Evolutionary conservation across 2,329 filamentous ascomycete species (phyloP).

Genomic region (Massarina eburnea): DNA sequence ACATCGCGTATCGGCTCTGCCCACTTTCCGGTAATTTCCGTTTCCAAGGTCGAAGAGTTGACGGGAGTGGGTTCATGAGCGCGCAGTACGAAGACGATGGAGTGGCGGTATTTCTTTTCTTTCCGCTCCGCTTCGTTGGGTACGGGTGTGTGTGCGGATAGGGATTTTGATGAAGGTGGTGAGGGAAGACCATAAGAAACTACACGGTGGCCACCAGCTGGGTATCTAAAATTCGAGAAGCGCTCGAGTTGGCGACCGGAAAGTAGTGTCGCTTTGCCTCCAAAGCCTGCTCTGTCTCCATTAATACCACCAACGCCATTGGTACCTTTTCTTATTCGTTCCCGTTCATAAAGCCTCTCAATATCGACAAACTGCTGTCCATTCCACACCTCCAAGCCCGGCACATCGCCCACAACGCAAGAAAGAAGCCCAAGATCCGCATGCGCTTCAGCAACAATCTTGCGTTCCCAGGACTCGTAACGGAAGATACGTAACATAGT

Average conservation of each 20-base stretch:
- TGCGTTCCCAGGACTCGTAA: slow-evolving; percentile 39
- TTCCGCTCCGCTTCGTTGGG: neutral
- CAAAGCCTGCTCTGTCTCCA: neutral
- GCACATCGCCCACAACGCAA: slow-evolving; percentile 37
- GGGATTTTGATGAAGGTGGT: neutral
- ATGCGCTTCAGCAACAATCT: slow-evolving; percentile 41
- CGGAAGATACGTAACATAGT: slow-evolving; percentile 42
- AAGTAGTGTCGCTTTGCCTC: slow-evolving; percentile 28
- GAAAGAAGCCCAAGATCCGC: slow-evolving; percentile 38
- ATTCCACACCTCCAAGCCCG: slow-evolving; percentile 42
- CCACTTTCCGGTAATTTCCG: slow-evolving; percentile 34
- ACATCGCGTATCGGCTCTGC: slow-evolving; percentile 17
- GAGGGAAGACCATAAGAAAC: slow-evolving; percentile 24
- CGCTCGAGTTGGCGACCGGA: slow-evolving; percentile 34
- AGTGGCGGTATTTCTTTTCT: slow-evolving; percentile 29
- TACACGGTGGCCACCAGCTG: slow-evolving; percentile 39
- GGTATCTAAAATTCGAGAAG: slow-evolving; percentile 30
- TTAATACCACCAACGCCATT: no score
- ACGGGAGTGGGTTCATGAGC: slow-evolving; percentile 33
- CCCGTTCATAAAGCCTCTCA: slow-evolving; percentile 24
- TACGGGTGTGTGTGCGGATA: no score
- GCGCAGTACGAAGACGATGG: slow-evolving; percentile 41
- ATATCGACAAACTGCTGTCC: slow-evolving; percentile 26
- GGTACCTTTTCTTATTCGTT: no score
- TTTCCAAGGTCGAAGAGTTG: slow-evolving; percentile 28